These are phyloP conservation scores for Trichoderma koningiopsis DNA, from an alignment of 2,329 filamentous ascomycete genomes.

Conservation along the genomic window DNA sequence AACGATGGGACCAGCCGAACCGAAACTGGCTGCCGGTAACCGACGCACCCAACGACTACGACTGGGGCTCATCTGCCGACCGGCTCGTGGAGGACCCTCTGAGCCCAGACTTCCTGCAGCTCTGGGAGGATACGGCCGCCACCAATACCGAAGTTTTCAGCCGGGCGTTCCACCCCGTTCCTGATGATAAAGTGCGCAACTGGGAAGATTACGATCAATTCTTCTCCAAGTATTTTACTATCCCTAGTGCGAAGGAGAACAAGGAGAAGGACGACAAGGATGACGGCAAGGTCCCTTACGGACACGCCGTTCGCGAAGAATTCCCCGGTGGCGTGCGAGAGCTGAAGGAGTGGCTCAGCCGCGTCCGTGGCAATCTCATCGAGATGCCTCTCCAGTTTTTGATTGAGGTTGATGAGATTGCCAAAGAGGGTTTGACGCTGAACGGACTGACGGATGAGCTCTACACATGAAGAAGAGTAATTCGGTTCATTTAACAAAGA, in stretches of 20 bases:
- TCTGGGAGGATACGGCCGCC: constrained; percentile 74
- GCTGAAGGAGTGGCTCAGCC: constrained; percentile 68
- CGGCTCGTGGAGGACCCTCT: constrained; percentile 74
- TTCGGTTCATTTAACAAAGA: not conserved
- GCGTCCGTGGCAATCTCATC: constrained; percentile 71
- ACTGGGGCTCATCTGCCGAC: constrained; percentile 69
- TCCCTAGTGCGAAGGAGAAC: constrained; percentile 54
- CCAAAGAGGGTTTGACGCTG: constrained; percentile 74
- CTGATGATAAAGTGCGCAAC: constrained; percentile 65
- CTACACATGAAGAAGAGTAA: constrained; percentile 56
- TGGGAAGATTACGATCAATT: constrained; percentile 76
- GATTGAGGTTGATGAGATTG: constrained; percentile 79
- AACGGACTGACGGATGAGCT: constrained; percentile 73
- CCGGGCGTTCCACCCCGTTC: constrained; percentile 79
- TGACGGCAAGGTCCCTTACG: constrained; percentile 71
- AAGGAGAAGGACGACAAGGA: constrained; percentile 38
- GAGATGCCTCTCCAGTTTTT: constrained; percentile 93
- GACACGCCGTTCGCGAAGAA: constrained; percentile 81
- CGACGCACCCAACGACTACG: constrained; percentile 70
- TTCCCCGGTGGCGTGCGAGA: constrained; percentile 73
- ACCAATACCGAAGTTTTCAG: constrained; percentile 80
- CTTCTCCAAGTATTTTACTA: constrained; percentile 67
- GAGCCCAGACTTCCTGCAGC: constrained; percentile 63
- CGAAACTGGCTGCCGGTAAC: constrained; percentile 77
- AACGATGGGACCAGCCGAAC: constrained; percentile 67